phyloP scores from a whole-genome alignment of 352 stramenopile species.

The Plasmopara viticola region DNA sequence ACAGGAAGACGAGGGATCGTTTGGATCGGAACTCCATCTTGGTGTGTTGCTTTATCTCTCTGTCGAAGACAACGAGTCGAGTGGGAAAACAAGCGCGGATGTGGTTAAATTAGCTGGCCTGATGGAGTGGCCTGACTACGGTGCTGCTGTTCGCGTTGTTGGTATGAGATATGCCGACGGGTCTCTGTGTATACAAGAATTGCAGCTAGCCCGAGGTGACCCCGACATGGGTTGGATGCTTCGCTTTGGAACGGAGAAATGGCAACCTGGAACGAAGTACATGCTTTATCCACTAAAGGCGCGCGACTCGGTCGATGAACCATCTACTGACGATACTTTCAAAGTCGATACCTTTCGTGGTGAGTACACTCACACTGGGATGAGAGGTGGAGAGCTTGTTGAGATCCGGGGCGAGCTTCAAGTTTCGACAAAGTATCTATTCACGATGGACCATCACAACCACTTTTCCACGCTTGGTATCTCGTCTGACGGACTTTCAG shows the following conservation, averaged over 20 bases:
- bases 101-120: constrained; percentile 45
- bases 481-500: constrained; percentile 65
- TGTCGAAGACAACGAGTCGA: constrained; percentile 14
- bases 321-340: constrained; percentile 5
- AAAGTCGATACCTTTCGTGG: constrained; percentile 38
- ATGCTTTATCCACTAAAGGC: constrained; percentile 29
- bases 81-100: neutral
- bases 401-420: constrained; percentile 59
- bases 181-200: constrained; percentile 67
- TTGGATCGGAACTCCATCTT: constrained; percentile 71
- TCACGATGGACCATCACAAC: constrained; percentile 76
- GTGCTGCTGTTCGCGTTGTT: constrained; percentile 61
- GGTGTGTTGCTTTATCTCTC: constrained; percentile 74
- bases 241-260: constrained; percentile 82
- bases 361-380: constrained; percentile 48
- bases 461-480: constrained; percentile 79
- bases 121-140: constrained; percentile 83
- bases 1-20: constrained; percentile 63
- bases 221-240: constrained; percentile 83
- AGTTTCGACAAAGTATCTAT: constrained; percentile 69
- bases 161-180: constrained; percentile 50
- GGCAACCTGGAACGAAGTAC: constrained; percentile 85
- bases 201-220: constrained; percentile 74
- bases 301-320: constrained; percentile 6
- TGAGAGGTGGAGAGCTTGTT: constrained; percentile 54